Conservation (phyloP, 176 grass and related monocot species). For the Oryza meridionalis region DNA sequence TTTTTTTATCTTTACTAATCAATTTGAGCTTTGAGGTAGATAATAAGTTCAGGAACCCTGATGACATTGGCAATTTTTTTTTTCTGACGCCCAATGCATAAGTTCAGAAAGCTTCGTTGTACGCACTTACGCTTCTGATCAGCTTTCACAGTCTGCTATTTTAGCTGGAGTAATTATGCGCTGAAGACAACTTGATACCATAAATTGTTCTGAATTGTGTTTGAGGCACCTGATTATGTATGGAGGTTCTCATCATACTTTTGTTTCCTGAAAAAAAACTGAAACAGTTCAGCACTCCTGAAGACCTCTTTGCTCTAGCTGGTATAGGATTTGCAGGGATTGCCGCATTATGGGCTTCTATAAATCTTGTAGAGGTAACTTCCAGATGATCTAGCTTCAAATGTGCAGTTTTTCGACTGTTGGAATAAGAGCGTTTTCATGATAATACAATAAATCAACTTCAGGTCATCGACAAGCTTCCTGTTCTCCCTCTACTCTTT, state of each 20-base stretch:
- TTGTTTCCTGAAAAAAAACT: not conserved
- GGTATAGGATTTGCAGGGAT: slow-evolving; percentile 79
- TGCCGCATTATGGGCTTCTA: slow-evolving; percentile 75
- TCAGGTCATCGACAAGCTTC: slow-evolving; percentile 86
- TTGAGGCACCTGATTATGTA: not conserved
- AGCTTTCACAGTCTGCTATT: not conserved
- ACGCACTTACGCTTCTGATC: not conserved
- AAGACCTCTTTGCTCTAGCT: slow-evolving; percentile 80
- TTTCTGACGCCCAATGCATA: slow-evolving; percentile 2
- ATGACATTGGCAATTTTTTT: not conserved
- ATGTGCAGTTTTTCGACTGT: not conserved
- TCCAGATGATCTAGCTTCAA: not conserved
- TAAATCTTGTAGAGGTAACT: slow-evolving; percentile 64
- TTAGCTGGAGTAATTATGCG: not conserved
- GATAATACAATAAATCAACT: slow-evolving; percentile 11
- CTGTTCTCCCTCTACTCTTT: slow-evolving; percentile 60
- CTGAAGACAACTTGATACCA: not conserved
- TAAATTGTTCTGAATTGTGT: not conserved
- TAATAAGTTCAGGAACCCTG: not conserved
- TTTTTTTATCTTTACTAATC: not conserved
- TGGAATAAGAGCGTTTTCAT: not conserved
- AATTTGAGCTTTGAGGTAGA: not conserved
- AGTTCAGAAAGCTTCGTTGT: not conserved
- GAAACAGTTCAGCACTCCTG: slow-evolving; percentile 63
- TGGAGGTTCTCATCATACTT: not conserved